phyloP scores from a whole-genome alignment of 2,329 filamentous ascomycete species.

The Aspergillus sp. region DNA sequence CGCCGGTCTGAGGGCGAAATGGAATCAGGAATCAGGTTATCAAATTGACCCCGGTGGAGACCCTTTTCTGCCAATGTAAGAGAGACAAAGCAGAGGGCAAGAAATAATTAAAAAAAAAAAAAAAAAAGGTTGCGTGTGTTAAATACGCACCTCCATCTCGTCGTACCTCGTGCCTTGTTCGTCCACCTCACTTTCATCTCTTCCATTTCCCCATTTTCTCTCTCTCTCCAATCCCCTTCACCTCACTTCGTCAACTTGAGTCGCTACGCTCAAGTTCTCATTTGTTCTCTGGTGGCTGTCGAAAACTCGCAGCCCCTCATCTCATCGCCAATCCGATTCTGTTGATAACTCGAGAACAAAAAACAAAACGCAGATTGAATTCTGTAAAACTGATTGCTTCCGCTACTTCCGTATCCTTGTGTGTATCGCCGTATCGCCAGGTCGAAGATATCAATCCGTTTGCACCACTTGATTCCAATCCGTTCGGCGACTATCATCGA shows the following conservation, averaged over 20 bases:
- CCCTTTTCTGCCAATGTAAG: no score
- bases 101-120: no score
- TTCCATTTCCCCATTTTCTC: not conserved
- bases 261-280: not conserved
- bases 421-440: slow-evolving; percentile 8
- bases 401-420: slow-evolving; percentile 10
- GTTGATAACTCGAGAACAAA: slow-evolving; percentile 12
- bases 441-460: slow-evolving; percentile 1
- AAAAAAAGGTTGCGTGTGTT: no score
- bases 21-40: no score
- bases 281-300: not conserved
- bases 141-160: no score
- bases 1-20: no score
- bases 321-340: slow-evolving; percentile 3
- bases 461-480: slow-evolving; percentile 2
- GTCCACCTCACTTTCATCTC: not conserved
- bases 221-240: not conserved
- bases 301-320: not conserved
- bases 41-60: no score
- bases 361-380: slow-evolving; percentile 8
- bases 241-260: not conserved
- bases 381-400: slow-evolving; percentile 11
- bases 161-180: not conserved
- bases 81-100: no score
- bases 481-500: slow-evolving; percentile 1